These are phyloP conservation scores for Lachnellula arida DNA, from an alignment of 2,329 filamentous ascomycete species.

Conservation along the genomic window DNA sequence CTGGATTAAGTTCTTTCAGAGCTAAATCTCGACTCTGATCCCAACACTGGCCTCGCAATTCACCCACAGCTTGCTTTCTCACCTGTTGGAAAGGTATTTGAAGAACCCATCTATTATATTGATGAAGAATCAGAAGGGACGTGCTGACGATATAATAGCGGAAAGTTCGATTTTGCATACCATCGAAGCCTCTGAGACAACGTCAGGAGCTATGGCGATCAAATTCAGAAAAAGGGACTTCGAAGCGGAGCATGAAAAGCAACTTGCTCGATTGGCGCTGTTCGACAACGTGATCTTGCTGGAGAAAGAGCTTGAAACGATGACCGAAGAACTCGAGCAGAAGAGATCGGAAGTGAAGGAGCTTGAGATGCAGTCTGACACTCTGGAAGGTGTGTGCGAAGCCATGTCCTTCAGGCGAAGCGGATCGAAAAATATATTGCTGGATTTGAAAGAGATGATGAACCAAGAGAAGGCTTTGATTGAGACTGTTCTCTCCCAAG, in stretches of 20 bases:
- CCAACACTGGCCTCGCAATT: no score
- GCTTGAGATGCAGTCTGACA: not conserved
- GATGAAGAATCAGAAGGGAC: no score
- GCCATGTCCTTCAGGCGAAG: not conserved
- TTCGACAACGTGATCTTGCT: not conserved
- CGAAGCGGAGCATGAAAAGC: not conserved
- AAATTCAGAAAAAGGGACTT: no score
- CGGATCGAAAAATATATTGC: not conserved
- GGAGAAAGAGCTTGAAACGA: not conserved
- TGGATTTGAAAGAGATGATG: not conserved
- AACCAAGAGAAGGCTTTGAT: not conserved
- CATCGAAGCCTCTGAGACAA: not conserved
- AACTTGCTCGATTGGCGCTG: not conserved
- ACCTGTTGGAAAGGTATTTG: no score
- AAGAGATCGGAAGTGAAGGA: not conserved
- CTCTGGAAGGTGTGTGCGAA: not conserved
- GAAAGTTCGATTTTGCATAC: no score
- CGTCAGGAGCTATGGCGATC: not conserved
- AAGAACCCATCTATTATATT: no score
- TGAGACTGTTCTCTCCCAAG: not conserved
- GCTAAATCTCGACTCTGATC: no score
- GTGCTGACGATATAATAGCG: no score
- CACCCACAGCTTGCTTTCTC: no score
- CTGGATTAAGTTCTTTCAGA: no score
- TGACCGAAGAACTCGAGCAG: not conserved